These are phyloP conservation scores for Fraxinus nigra DNA, from an alignment of 305 asterid genomes.

Conservation along the genomic window DNA sequence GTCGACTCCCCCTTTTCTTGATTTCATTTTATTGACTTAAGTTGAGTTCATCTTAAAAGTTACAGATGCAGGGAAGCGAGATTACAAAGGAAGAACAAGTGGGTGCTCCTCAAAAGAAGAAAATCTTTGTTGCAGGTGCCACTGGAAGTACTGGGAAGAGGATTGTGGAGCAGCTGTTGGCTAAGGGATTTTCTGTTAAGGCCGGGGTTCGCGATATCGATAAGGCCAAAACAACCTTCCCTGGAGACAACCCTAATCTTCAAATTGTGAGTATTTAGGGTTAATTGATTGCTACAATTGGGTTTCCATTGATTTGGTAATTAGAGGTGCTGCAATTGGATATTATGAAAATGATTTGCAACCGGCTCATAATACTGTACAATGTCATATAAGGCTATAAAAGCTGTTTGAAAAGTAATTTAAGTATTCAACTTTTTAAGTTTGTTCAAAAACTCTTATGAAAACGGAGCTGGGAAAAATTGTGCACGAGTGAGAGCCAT, in stretches of 20 bases:
- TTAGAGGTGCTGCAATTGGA: background rate
- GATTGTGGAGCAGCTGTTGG: slow-evolving; percentile 91
- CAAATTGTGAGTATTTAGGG: slow-evolving; percentile 56
- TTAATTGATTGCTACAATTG: background rate
- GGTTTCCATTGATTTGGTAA: background rate
- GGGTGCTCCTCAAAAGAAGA: slow-evolving; percentile 47
- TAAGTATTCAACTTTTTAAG: background rate
- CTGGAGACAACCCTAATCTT: slow-evolving; percentile 62
- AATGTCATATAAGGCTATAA: background rate
- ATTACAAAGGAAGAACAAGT: slow-evolving; percentile 41
- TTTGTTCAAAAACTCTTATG: background rate
- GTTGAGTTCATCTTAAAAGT: slow-evolving; percentile 5
- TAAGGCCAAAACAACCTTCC: slow-evolving; percentile 68
- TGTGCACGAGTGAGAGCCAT: background rate
- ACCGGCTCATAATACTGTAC: background rate
- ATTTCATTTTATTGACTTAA: background rate
- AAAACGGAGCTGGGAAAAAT: background rate
- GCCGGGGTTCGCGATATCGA: slow-evolving; percentile 87
- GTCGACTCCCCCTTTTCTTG: background rate
- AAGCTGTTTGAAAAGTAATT: background rate
- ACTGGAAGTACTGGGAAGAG: slow-evolving; percentile 92
- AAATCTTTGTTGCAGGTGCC: slow-evolving; percentile 89
- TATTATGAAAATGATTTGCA: background rate
- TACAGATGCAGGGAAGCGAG: slow-evolving; percentile 68
- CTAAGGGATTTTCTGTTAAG: slow-evolving; percentile 83